Base-by-base conservation (phyloP, 495 filamentous ascomycete species). In the Cercophora samala region DNA sequence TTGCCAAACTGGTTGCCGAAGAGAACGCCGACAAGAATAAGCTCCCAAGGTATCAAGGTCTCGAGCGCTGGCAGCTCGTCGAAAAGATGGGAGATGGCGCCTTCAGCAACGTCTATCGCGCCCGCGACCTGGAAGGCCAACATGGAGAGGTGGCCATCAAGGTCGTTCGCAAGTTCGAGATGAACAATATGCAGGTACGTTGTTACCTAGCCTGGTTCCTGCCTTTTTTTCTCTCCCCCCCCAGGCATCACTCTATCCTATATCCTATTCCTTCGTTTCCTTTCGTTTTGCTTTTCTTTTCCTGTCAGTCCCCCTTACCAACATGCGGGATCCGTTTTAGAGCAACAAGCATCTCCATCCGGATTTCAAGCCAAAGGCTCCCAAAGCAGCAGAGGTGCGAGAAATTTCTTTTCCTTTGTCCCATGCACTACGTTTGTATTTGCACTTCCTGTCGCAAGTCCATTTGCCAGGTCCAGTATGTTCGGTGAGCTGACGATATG, bases 81-180 rank as follows among this genome's bases (percentile, higher is more conserved):
- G 93, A 98, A 78, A 99, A 99, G 84, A 99, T 99, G 95, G 95
- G 95, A 63, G 95, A 99, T 72, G 95, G 95, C 62, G 95, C 95
- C 55, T 99, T 99, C 84, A 97, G 94, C 83, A 99, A 99, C 68
- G 95, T 99, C 64, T 99, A 97, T 76, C 88, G 91, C 3, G 95
- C 96, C 19, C 83, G 82, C 66, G 96, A 99, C 77, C 83, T 80
- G 37, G 72, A 82, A 21, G 88, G 89, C 22, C 80, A 89, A 62
- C 84, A 84, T 53, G 88, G 86, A 54, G 91, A 99, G 72, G 93
- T 95, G 18, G 95, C 95, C 56, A 98, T 99, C 85, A 99, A 99
- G 75, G 95, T 99, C 23, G 95, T 99, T 64, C 89, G 95, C 65
- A 99, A 99, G 79, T 99, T 91, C 74, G 96, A 99, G 80, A 97